Evolutionary conservation across 768 basidiomycete genomes (phyloP).

Genomic region (Candolleomyces eurysporus): DNA sequence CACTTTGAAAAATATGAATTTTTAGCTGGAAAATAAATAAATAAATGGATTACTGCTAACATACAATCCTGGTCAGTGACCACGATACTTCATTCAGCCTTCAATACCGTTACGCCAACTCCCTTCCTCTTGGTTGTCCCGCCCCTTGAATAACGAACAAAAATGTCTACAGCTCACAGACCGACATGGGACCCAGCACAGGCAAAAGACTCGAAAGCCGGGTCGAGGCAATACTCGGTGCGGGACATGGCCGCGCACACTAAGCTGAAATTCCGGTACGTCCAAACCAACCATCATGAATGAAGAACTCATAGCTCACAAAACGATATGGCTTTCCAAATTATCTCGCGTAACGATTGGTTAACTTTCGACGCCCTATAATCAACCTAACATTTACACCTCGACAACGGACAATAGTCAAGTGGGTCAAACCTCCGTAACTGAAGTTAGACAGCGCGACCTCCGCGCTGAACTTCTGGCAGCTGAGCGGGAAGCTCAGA

Average conservation of each 20-base stretch:
- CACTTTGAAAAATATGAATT: not conserved
- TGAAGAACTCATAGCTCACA: not conserved
- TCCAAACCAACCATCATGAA: not conserved
- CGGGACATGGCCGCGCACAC: conserved; percentile 95
- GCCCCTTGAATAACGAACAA: conserved; percentile 4
- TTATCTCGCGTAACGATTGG: too few species aligned
- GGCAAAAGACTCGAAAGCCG: conserved; percentile 88
- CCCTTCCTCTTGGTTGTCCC: conserved; percentile 5
- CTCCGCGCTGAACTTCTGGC: conserved; percentile 77
- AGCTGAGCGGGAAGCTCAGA: conserved; percentile 84
- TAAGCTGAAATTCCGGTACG: conserved; percentile 93
- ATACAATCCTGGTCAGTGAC: too few species aligned
- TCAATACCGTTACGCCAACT: not conserved
- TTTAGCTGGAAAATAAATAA: not conserved
- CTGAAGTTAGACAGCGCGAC: conserved; percentile 78
- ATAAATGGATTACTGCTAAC: not conserved
- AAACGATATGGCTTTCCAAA: too few species aligned
- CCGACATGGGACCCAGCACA: conserved; percentile 98
- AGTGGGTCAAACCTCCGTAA: conserved; percentile 81
- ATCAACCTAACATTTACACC: too few species aligned
- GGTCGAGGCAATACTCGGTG: conserved; percentile 89
- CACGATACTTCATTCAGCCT: not conserved
- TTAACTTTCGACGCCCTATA: too few species aligned
- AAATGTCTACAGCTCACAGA: conserved; percentile 89
- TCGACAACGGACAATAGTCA: conserved; percentile 45